Conservation (phyloP, 108 stramenopile species). For the Ochromonas danica region DNA sequence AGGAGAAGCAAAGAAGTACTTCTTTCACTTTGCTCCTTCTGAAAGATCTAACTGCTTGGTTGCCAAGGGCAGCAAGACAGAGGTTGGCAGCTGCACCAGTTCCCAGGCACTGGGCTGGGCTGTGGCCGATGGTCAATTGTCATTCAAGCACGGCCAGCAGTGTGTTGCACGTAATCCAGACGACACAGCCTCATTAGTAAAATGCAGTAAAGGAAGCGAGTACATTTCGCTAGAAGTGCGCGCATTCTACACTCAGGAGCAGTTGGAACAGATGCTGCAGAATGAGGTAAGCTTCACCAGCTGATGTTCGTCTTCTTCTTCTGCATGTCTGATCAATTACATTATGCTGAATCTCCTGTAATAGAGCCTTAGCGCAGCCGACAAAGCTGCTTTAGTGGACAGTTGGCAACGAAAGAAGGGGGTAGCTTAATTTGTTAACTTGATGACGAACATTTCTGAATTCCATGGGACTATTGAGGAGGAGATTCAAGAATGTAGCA, state of each 20-base stretch:
- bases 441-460: no score
- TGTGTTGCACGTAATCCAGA: background rate
- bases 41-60: background rate
- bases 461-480: no score
- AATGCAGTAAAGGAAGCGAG: background rate
- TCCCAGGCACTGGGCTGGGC: background rate
- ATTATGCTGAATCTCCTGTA: no score
- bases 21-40: background rate
- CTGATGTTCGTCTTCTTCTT: no score
- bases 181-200: background rate
- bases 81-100: background rate
- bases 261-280: background rate
- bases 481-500: no score
- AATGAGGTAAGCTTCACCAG: slow-evolving; percentile 18
- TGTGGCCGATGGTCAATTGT: background rate
- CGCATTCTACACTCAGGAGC: background rate
- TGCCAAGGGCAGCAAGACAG: background rate
- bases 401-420: no score
- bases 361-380: no score
- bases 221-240: background rate
- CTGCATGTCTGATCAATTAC: no score
- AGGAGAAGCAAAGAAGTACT: slow-evolving; percentile 23
- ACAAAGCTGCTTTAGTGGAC: no score
- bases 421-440: no score
- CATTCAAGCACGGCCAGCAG: background rate